A percentile compares a stretch with the other conserved stretches of the same genome.
Conservation (phyloP, 495 filamentous ascomycete species). For the Neurospora sp. region DNA sequence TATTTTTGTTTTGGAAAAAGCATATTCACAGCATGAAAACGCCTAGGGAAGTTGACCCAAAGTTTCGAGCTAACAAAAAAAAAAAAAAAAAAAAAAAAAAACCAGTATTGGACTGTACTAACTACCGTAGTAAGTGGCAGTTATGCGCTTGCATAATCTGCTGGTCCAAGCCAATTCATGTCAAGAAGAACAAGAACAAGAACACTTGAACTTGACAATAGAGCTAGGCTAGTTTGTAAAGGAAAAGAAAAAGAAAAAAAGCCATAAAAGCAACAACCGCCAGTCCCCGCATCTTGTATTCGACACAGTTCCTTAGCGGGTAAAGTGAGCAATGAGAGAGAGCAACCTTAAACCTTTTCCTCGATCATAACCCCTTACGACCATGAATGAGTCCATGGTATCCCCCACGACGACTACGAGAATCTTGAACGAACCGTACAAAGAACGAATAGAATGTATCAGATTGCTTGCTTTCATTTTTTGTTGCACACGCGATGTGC, state of each 20-base stretch:
- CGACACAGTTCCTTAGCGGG: not conserved
- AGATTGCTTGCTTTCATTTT: not conserved
- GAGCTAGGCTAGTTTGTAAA: not conserved
- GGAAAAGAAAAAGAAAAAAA: not conserved
- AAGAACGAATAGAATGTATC: not conserved
- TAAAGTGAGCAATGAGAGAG: not conserved
- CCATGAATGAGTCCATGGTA: not conserved
- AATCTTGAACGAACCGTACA: not conserved
- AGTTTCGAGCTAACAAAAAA: no score
- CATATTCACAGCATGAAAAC: no score
- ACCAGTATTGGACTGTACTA: not conserved
- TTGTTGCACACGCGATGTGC: not conserved
- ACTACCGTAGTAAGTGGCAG: not conserved
- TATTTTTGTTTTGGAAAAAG: no score
- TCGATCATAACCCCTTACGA: not conserved
- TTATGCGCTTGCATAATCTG: not conserved
- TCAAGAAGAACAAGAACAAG: not conserved
- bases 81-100: not conserved
- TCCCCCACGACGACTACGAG: not conserved
- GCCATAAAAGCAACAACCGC: not conserved
- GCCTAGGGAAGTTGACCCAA: no score
- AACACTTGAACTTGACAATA: not conserved
- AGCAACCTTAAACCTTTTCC: not conserved
- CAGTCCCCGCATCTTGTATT: not conserved
- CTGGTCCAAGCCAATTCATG: not conserved